Evolutionary conservation across 495 filamentous ascomycete species (phyloP).

Genomic region (Penicillium fimorum): DNA sequence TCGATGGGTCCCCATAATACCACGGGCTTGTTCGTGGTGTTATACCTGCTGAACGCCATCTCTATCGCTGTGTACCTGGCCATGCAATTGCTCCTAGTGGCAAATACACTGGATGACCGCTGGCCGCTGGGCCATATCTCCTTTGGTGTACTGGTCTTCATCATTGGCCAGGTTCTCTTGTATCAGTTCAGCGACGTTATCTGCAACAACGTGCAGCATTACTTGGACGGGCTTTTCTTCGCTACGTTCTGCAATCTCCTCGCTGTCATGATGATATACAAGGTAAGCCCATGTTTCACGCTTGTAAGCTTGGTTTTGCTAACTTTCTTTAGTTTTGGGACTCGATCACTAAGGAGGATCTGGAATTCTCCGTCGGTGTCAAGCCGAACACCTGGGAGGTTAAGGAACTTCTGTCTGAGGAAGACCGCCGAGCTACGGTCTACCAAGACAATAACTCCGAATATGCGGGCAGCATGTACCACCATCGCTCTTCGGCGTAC

Average conservation of each 20-base stretch:
- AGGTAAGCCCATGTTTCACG: conserved; percentile 55
- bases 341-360: conserved; percentile 96
- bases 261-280: conserved; percentile 99
- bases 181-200: conserved; percentile 86
- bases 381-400: conserved; percentile 98
- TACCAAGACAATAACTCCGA: conserved; percentile 68
- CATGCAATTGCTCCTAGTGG: conserved; percentile 84
- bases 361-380: conserved; percentile 95
- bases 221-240: conserved; percentile 93
- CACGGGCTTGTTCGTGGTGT: conserved; percentile 83
- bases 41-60: conserved; percentile 89
- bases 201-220: conserved; percentile 85
- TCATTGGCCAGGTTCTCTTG: conserved; percentile 87
- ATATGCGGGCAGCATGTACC: conserved; percentile 59
- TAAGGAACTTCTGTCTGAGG: conserved; percentile 88
- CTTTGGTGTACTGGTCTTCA: conserved; percentile 91
- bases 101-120: conserved; percentile 87
- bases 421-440: conserved; percentile 74
- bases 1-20: conserved; percentile 84
- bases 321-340: conserved; percentile 81
- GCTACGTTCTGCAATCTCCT: conserved; percentile 91
- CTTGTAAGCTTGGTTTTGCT: conserved; percentile 11
- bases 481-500: conserved; percentile 46
- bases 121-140: conserved; percentile 93
- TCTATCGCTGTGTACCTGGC: conserved; percentile 81